These are phyloP conservation scores for Harringtonia lauricola DNA, from an alignment of 2,329 filamentous ascomycete species.

Conservation along the genomic window DNA sequence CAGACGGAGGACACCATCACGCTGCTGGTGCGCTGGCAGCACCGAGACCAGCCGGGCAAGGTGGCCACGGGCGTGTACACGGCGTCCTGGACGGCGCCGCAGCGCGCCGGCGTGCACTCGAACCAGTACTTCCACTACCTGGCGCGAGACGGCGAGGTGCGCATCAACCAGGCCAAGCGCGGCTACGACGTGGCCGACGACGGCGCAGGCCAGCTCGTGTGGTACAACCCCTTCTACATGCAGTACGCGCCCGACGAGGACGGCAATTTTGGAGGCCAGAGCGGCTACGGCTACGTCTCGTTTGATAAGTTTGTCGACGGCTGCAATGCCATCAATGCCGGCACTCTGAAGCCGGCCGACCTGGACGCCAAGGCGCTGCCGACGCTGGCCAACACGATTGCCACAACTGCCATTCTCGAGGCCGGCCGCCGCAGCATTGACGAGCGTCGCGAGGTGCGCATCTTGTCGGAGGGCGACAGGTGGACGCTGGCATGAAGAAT, in stretches of 20 bases:
- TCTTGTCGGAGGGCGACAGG: constrained; percentile 50
- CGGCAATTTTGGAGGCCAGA: constrained; percentile 86
- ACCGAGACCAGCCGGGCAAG: constrained; percentile 56
- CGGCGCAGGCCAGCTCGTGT: constrained; percentile 55
- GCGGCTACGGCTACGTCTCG: constrained; percentile 84
- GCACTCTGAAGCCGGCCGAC: constrained; percentile 58
- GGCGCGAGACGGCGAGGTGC: constrained; percentile 71
- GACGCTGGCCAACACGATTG: constrained; percentile 79
- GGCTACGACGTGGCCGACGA: constrained; percentile 94
- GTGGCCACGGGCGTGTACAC: constrained; percentile 84
- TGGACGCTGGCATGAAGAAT: constrained; percentile 52
- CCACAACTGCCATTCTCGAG: constrained; percentile 84
- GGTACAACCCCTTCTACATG: constrained; percentile 96
- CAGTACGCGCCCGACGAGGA: constrained; percentile 89
- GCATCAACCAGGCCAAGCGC: constrained; percentile 80
- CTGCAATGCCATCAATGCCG: constrained; percentile 66
- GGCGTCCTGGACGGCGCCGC: constrained; percentile 87
- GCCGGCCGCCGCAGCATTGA: constrained; percentile 78
- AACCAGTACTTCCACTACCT: constrained; percentile 98
- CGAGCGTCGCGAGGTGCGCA: constrained; percentile 67
- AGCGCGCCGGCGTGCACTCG: constrained; percentile 87
- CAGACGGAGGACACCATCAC: constrained; percentile 91
- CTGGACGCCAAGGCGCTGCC: constrained; percentile 73
- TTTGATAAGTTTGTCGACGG: constrained; percentile 96
- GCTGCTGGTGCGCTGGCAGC: constrained; percentile 78